phyloP scores from a whole-genome alignment of 768 basidiomycete species.

The Chalciporus piperatus region DNA sequence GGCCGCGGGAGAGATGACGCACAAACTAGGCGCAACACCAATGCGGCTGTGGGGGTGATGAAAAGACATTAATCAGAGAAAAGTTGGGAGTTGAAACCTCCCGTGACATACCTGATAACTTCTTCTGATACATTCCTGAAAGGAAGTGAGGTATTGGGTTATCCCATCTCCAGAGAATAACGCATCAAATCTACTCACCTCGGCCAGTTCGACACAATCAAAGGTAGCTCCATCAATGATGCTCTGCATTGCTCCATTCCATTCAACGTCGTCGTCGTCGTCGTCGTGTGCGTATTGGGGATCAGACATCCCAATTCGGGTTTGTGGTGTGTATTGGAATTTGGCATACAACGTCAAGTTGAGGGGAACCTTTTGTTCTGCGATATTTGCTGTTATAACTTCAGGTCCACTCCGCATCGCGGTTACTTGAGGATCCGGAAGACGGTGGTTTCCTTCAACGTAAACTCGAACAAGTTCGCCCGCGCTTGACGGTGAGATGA shows the following conservation, averaged over 20 bases:
- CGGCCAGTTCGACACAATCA: slow-evolving; percentile 85
- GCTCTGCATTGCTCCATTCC: slow-evolving; percentile 63
- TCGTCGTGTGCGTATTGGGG: slow-evolving; percentile 70
- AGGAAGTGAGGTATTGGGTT: not conserved
- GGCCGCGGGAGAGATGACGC: slow-evolving; percentile 17
- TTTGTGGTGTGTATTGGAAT: slow-evolving; percentile 66
- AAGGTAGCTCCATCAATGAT: slow-evolving; percentile 71
- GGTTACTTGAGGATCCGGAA: slow-evolving; percentile 53
- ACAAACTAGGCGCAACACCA: slow-evolving; percentile 44
- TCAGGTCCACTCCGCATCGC: slow-evolving; percentile 59
- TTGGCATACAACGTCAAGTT: slow-evolving; percentile 72
- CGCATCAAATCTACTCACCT: slow-evolving; percentile 44
- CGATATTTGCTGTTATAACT: slow-evolving; percentile 50
- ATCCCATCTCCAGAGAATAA: not conserved
- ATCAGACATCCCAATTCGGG: slow-evolving; percentile 73
- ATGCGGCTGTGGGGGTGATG: slow-evolving; percentile 39
- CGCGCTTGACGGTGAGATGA: slow-evolving; percentile 73
- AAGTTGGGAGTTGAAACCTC: not conserved
- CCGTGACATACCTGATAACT: slow-evolving; percentile 48
- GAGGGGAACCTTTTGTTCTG: slow-evolving; percentile 69
- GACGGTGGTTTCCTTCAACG: slow-evolving; percentile 72
- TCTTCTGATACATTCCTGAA: slow-evolving; percentile 66
- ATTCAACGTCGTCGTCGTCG: slow-evolving; percentile 78
- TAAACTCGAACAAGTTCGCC: slow-evolving; percentile 82
- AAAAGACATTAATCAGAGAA: not conserved